Percentiles rank a stretch among this genome's conserved stretches.
Conservation (phyloP, 1,139 yeast species). For the Taphrina pruni region DNA sequence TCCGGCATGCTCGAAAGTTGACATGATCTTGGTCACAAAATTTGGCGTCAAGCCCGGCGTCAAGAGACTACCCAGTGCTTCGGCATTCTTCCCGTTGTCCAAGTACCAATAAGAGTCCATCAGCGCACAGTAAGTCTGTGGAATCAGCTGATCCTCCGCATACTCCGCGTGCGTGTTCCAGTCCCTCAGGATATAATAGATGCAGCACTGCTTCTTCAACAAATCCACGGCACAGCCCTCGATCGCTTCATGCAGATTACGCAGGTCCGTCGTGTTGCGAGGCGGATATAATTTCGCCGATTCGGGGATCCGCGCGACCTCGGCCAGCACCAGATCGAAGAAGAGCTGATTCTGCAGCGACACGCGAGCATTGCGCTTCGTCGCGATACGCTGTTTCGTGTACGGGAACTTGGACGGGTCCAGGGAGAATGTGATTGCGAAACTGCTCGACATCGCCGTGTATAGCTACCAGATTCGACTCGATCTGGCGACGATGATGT, state of each 20-base stretch:
- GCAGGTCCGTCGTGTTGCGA: slow-evolving; percentile 19
- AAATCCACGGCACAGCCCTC: slow-evolving; percentile 35
- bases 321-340: slow-evolving; percentile 33
- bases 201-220: slow-evolving; percentile 39
- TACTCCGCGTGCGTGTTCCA: slow-evolving; percentile 31
- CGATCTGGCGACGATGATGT: too few relatives aligned
- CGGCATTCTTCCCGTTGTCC: slow-evolving; percentile 17
- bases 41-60: slow-evolving; percentile 34
- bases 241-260: slow-evolving; percentile 33
- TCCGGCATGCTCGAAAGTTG: slow-evolving; percentile 16
- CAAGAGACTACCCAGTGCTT: slow-evolving; percentile 21
- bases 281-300: slow-evolving; percentile 29
- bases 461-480: background rate
- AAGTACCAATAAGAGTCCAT: slow-evolving; percentile 39
- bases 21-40: slow-evolving; percentile 33
- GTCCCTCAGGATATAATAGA: slow-evolving; percentile 36
- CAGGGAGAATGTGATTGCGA: slow-evolving; percentile 30
- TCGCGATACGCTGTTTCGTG: slow-evolving; percentile 10
- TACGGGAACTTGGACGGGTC: slow-evolving; percentile 37
- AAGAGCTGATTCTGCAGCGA: slow-evolving; percentile 26
- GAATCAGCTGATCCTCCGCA: slow-evolving; percentile 20
- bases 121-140: slow-evolving; percentile 30
- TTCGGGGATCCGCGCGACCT: slow-evolving; percentile 25
- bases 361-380: slow-evolving; percentile 17
- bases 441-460: slow-evolving; percentile 16